These are phyloP conservation scores for Parsonsia alboflavescens DNA, from an alignment of 257 asterid genomes.

Conservation along the genomic window DNA sequence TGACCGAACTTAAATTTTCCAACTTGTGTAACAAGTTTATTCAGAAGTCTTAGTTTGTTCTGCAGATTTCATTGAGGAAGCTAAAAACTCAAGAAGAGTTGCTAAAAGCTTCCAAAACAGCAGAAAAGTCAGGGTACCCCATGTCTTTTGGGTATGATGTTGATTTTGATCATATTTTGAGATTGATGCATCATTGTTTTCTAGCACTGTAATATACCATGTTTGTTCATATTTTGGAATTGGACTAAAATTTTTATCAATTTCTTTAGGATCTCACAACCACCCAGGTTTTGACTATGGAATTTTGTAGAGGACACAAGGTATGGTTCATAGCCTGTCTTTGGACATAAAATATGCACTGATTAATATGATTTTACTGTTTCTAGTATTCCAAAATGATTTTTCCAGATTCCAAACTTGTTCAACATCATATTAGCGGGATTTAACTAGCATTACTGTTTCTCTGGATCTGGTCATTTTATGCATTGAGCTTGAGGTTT, in stretches of 20 bases:
- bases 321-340: slow-evolving; percentile 34
- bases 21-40: neutral
- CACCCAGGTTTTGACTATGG: slow-evolving; percentile 81
- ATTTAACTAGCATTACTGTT: neutral
- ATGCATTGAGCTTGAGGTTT: neutral
- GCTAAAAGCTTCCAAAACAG: slow-evolving; percentile 53
- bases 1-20: neutral
- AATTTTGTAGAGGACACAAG: slow-evolving; percentile 81
- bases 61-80: slow-evolving; percentile 88
- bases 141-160: slow-evolving; percentile 66
- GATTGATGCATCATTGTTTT: slow-evolving; percentile 13
- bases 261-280: slow-evolving; percentile 70
- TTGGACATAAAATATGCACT: neutral
- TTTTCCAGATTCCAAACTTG: neutral
- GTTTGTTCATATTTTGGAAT: slow-evolving; percentile 19
- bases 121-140: slow-evolving; percentile 62
- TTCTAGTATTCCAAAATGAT: neutral
- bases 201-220: neutral
- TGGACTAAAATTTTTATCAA: slow-evolving; percentile 18
- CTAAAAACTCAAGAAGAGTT: slow-evolving; percentile 68
- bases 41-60: slow-evolving; percentile 18
- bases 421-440: neutral
- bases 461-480: neutral
- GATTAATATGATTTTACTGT: neutral
- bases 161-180: slow-evolving; percentile 17